Conservation (phyloP, 108 stramenopile species). For the Skeletonema potamos region DNA sequence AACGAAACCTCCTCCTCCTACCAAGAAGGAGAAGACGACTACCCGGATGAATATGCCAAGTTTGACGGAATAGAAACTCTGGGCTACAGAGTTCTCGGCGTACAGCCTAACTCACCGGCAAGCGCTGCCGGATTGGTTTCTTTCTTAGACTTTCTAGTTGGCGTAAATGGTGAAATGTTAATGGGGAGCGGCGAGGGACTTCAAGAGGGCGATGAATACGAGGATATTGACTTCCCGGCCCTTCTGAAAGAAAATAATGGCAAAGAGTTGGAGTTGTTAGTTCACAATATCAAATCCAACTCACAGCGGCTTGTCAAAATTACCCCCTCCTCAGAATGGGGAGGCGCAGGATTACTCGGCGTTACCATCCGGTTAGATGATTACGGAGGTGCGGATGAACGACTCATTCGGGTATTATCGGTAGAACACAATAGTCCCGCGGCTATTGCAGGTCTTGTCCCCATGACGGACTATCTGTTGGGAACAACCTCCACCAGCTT, state of each 20-base stretch:
- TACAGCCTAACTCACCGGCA: conserved; percentile 93
- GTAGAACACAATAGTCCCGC: conserved; percentile 72
- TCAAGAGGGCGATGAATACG: conserved; percentile 79
- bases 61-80: conserved; percentile 83
- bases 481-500: conserved; percentile 60
- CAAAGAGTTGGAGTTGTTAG: conserved; percentile 62
- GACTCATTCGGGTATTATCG: conserved; percentile 74
- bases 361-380: conserved; percentile 95
- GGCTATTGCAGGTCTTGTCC: conserved; percentile 66
- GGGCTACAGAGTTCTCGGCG: conserved; percentile 95
- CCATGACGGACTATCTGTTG: conserved; percentile 68
- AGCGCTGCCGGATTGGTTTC: conserved; percentile 87
- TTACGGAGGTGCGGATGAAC: conserved; percentile 87
- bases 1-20: conserved; percentile 45
- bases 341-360: conserved; percentile 92
- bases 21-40: not conserved
- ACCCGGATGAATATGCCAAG: conserved; percentile 49
- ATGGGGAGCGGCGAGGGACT: conserved; percentile 73
- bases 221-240: conserved; percentile 75
- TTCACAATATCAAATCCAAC: conserved; percentile 88
- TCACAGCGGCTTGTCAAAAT: conserved; percentile 75
- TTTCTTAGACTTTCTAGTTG: conserved; percentile 96
- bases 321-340: conserved; percentile 84
- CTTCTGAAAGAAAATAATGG: conserved; percentile 60
- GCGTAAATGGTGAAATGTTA: conserved; percentile 71